Evolutionary conservation across 192 early-diverging fungal genomes (phyloP).

Genomic region (Chytriomyces sp.): DNA sequence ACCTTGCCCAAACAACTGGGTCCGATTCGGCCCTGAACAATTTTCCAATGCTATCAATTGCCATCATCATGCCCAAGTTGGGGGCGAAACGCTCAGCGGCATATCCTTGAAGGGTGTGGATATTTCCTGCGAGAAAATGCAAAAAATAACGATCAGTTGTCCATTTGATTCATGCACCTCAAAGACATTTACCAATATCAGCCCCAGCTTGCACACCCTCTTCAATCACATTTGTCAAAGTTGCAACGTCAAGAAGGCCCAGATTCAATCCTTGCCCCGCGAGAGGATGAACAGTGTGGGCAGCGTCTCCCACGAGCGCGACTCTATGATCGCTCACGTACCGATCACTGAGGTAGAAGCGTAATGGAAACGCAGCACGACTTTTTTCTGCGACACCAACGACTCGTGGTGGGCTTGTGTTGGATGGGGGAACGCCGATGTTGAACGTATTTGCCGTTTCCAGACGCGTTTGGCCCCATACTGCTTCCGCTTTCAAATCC

Average conservation of each 20-base stretch:
- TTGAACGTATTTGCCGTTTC: constrained; percentile 4
- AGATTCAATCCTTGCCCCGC: constrained; percentile 97
- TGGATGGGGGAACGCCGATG: constrained; percentile 47
- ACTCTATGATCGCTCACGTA: constrained; percentile 74
- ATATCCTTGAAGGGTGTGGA: constrained; percentile 79
- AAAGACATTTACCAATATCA: constrained; percentile 69
- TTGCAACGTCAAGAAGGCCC: constrained; percentile 84
- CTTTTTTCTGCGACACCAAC: constrained; percentile 42
- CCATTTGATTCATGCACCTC: background rate
- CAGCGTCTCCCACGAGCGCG: constrained; percentile 94
- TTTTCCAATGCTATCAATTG: constrained; percentile 79
- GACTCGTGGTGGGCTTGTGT: constrained; percentile 11
- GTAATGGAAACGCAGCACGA: constrained; percentile 82
- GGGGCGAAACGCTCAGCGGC: constrained; percentile 79
- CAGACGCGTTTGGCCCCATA: constrained; percentile 67
- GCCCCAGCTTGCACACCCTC: constrained; percentile 71
- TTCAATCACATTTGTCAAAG: constrained; percentile 67
- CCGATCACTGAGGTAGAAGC: constrained; percentile 77
- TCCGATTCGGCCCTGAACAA: constrained; percentile 73
- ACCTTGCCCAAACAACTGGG: constrained; percentile 70
- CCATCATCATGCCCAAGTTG: constrained; percentile 84
- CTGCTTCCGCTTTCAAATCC: constrained; percentile 62
- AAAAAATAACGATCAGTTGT: background rate
- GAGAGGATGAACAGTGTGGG: constrained; percentile 93
- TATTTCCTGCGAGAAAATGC: constrained; percentile 47